These are phyloP conservation scores for Ogataea chonburiensis DNA, from an alignment of 805 yeast species.

Conservation along the genomic window DNA sequence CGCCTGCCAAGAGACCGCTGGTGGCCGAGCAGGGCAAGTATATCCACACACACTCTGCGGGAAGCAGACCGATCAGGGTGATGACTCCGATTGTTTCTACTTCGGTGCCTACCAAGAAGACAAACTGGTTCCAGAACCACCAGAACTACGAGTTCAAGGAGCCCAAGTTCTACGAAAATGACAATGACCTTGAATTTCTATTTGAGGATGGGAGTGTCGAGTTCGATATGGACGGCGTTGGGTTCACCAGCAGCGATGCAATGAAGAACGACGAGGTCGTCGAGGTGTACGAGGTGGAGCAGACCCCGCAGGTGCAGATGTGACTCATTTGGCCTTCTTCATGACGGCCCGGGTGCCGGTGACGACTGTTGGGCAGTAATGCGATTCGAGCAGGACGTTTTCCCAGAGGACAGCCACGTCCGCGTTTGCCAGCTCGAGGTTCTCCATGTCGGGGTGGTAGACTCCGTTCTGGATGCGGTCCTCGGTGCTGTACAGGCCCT, in stretches of 20 bases:
- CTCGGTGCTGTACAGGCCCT: slow-evolving; percentile 80
- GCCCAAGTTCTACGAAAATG: slow-evolving; percentile 11
- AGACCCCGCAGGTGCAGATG: slow-evolving; percentile 1
- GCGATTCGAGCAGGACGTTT: slow-evolving; percentile 69
- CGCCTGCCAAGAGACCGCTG: slow-evolving; percentile 19
- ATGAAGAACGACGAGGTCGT: slow-evolving; percentile 7
- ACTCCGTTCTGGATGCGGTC: slow-evolving; percentile 84
- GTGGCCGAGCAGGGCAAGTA: slow-evolving; percentile 13
- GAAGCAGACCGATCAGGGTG: slow-evolving; percentile 22
- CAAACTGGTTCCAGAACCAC: slow-evolving; percentile 33
- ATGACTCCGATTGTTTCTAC: slow-evolving; percentile 30
- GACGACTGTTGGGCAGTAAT: slow-evolving; percentile 79
- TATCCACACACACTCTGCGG: slow-evolving; percentile 13
- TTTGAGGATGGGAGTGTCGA: slow-evolving; percentile 19
- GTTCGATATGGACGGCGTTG: slow-evolving; percentile 4
- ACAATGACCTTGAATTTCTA: slow-evolving; percentile 18
- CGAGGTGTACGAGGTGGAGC: slow-evolving; percentile 9
- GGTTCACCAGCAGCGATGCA: background rate
- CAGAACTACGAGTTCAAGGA: slow-evolving; percentile 6
- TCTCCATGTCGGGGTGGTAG: slow-evolving; percentile 61
- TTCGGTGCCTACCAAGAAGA: slow-evolving; percentile 38
- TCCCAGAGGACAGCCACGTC: slow-evolving; percentile 94
- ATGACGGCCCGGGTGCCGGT: slow-evolving; percentile 54
- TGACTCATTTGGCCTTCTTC: slow-evolving; percentile 32
- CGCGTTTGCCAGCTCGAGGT: slow-evolving; percentile 74